Base-by-base conservation (phyloP, 768 basidiomycete species). In the Psilocybe tampanensis region DNA sequence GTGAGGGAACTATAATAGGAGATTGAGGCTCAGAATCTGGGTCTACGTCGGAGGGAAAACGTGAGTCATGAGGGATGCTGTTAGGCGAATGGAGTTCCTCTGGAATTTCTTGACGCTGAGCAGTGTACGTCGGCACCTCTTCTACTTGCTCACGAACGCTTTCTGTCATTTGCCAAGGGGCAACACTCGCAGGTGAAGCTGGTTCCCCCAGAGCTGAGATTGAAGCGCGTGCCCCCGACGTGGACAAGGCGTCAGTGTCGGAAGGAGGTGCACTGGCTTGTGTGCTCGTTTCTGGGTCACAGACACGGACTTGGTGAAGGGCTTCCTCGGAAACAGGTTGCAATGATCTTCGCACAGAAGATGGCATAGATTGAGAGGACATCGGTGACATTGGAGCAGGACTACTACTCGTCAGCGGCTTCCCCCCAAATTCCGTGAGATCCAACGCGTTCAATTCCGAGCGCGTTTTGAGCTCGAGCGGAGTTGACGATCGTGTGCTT, bases 301-400 rank as follows among this genome's bases (percentile, higher is more conserved):
- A 63, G 8, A 57, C 48, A 47, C 59, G 54, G 13, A 54, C 58
- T 12, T 58, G 49, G 17, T 48, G 47, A 24, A 55, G 26, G 1
- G 59, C 45, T 51, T 62, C 63, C 52, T 65, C 65, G 45, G 62
- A 60, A 18, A 65, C 33, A 15, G 60, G 50, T 26, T 58, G 56
- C 4, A 64, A 59, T 1, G 64, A 65, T 44, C 52, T 62, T 24
- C 48, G 60, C 23, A 18, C 23, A 24, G 13, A 36, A 17, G 50
- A 41, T 9, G 54, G 52, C n/a, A 59, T 41, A 36, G 59, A 44
- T n/a, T 39, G 36, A 34, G 59, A 55, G 26, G 59, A 55, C 36
- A 42, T 42, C 8, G 57, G 61, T 26, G 64, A 53, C 33, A 60
- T 56, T 24, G 68, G 63, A 23, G 52, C 45, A 18, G 58, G 58